A percentile compares a stretch with the other conserved stretches of the same genome.
These are phyloP conservation scores for Magnaporthiopsis poae DNA, from an alignment of 2,329 filamentous ascomycete genomes.

Conservation along the genomic window DNA sequence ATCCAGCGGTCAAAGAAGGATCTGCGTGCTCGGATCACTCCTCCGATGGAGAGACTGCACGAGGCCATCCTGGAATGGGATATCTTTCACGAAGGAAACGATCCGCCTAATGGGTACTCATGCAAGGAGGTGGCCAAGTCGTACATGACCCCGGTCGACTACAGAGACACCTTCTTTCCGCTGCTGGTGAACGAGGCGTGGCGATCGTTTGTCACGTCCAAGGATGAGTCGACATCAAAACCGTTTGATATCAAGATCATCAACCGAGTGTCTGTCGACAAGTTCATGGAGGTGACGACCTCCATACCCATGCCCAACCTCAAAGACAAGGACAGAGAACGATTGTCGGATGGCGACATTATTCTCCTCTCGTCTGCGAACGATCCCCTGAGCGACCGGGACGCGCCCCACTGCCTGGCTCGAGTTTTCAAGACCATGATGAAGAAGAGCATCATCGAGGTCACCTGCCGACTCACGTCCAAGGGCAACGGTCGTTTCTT, in stretches of 20 bases:
- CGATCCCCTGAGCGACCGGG: slow-evolving; percentile 56
- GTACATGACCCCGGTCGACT: slow-evolving; percentile 66
- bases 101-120: slow-evolving; percentile 65
- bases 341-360: slow-evolving; percentile 74
- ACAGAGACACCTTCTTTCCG: slow-evolving; percentile 83
- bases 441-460: slow-evolving; percentile 72
- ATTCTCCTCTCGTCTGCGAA: slow-evolving; percentile 69
- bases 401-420: slow-evolving; percentile 72
- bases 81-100: slow-evolving; percentile 80
- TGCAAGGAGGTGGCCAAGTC: slow-evolving; percentile 69
- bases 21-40: slow-evolving; percentile 83
- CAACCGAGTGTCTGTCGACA: slow-evolving; percentile 81
- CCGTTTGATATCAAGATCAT: slow-evolving; percentile 80
- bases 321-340: slow-evolving; percentile 39
- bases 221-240: slow-evolving; percentile 73
- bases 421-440: slow-evolving; percentile 70
- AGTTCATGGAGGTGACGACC: slow-evolving; percentile 83
- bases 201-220: slow-evolving; percentile 83
- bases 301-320: slow-evolving; percentile 62
- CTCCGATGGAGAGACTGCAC: slow-evolving; percentile 77
- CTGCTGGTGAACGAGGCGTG: slow-evolving; percentile 87
- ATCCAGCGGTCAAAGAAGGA: slow-evolving; percentile 77
- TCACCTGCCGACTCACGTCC: slow-evolving; percentile 74
- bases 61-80: slow-evolving; percentile 86
- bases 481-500: slow-evolving; percentile 48